phyloP scores from a whole-genome alignment of 2,329 filamentous ascomycete species.

The Macrophomina tecta region DNA sequence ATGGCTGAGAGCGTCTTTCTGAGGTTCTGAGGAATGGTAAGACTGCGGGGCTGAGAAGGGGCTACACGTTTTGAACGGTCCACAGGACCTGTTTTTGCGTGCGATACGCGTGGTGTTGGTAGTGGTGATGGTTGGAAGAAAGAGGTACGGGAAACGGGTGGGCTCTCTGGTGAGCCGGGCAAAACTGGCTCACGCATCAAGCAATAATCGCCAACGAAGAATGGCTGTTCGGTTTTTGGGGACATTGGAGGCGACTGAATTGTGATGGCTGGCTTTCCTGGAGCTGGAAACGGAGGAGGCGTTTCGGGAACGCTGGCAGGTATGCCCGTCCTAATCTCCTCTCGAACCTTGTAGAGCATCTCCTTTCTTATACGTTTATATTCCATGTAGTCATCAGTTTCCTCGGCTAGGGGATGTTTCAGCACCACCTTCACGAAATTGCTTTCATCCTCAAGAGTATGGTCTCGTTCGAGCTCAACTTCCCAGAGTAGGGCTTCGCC shows the following conservation, averaged over 20 bases:
- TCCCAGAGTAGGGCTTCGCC: conserved; percentile 43
- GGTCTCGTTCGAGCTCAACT: conserved; percentile 46
- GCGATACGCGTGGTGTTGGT: background rate
- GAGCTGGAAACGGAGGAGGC: background rate
- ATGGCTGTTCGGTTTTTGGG: background rate
- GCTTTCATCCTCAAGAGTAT: conserved; percentile 36
- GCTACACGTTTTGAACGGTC: background rate
- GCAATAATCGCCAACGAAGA: background rate
- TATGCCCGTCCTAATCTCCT: background rate
- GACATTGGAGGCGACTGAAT: conserved; percentile 17
- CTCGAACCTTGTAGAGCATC: conserved; percentile 1
- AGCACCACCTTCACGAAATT: conserved; percentile 39
- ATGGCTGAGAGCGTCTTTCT: background rate
- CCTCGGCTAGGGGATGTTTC: conserved; percentile 48
- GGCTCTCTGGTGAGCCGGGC: conserved; percentile 3
- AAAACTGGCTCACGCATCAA: conserved; percentile 3
- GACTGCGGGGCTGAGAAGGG: conserved; percentile 4
- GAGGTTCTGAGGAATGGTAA: background rate
- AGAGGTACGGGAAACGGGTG: background rate
- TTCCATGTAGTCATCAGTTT: conserved; percentile 56
- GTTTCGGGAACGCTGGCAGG: background rate
- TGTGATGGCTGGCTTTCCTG: background rate
- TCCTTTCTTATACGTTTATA: conserved; percentile 49
- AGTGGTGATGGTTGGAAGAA: conserved; percentile 10
- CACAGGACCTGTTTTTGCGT: background rate